A percentile compares a stretch with the other conserved stretches of the same genome.
phyloP scores from a whole-genome alignment of 805 yeast genomes.

The Sugiyamaella marilandica region DNA sequence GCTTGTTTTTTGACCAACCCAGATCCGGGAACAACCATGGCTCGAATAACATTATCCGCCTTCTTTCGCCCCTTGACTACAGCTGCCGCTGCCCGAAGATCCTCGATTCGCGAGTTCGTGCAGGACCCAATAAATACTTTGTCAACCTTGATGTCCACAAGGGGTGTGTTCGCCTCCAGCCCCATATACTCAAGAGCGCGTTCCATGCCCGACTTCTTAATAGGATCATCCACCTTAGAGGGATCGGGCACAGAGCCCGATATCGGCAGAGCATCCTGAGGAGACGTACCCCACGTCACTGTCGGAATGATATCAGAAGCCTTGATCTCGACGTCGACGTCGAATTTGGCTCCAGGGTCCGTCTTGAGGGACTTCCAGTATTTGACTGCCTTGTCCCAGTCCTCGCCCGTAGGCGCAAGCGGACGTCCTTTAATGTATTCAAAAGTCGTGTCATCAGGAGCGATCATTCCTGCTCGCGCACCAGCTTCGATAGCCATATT shows the following conservation, averaged over 20 bases:
- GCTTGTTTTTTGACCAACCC: constrained; percentile 93
- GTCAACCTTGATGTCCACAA: constrained; percentile 71
- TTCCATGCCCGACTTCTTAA: constrained; percentile 76
- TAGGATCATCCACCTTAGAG: constrained; percentile 52
- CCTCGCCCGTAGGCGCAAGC: constrained; percentile 85
- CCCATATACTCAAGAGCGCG: constrained; percentile 94
- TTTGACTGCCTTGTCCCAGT: constrained; percentile 89
- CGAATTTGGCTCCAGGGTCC: constrained; percentile 88
- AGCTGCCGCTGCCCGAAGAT: constrained; percentile 89
- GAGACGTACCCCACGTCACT: constrained; percentile 99
- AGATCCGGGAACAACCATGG: constrained; percentile 95
- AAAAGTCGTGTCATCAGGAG: constrained; percentile 86
- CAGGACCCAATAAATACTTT: constrained; percentile 98
- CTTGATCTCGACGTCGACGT: constrained; percentile 71
- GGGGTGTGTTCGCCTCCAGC: constrained; percentile 72
- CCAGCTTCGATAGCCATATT: constrained; percentile 99
- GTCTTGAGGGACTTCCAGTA: constrained; percentile 89
- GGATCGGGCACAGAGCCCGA: constrained; percentile 92
- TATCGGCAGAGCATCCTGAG: constrained; percentile 96
- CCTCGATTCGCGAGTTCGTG: constrained; percentile 97
- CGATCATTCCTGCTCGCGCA: constrained; percentile 99
- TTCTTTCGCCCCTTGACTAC: constrained; percentile 87
- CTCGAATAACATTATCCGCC: constrained; percentile 63
- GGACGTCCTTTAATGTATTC: constrained; percentile 91
- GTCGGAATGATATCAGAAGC: constrained; percentile 90